Percentiles rank a stretch among this genome's conserved stretches.
Conservation (phyloP, 441 rosid genomes). For the Populus hybrid region DNA sequence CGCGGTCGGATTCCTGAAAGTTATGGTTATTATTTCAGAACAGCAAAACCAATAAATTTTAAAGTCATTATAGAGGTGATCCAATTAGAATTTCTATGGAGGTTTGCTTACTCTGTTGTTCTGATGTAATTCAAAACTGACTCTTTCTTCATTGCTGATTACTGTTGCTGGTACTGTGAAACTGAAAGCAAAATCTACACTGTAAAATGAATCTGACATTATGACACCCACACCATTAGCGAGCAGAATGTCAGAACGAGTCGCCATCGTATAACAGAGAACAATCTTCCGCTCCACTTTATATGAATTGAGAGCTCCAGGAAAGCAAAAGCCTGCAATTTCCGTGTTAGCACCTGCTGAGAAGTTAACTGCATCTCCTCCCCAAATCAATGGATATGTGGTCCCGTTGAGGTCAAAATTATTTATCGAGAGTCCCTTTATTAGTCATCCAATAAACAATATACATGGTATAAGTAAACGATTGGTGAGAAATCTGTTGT, state of each 20-base stretch:
- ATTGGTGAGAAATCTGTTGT: not conserved
- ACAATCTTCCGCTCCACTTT: conserved; percentile 57
- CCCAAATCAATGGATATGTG: conserved; percentile 41
- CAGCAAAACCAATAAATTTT: not conserved
- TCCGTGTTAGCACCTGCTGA: conserved; percentile 44
- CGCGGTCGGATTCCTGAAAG: conserved; percentile 58
- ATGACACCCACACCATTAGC: conserved; percentile 34
- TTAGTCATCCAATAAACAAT: not conserved
- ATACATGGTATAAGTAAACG: not conserved
- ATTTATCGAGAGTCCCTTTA: conserved; percentile 47
- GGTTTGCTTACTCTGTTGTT: conserved; percentile 48
- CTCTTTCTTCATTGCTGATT: conserved; percentile 49
- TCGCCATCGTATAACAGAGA: conserved; percentile 39
- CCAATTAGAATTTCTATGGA: not conserved
- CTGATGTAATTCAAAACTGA: conserved; percentile 52
- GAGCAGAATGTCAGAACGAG: conserved; percentile 14
- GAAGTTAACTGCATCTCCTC: conserved; percentile 56
- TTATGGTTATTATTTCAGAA: not conserved
- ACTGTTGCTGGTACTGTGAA: conserved; percentile 46
- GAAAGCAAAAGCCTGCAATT: conserved; percentile 27
- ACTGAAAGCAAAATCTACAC: conserved; percentile 28
- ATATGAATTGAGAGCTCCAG: conserved; percentile 43
- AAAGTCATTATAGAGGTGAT: not conserved
- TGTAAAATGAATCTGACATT: conserved; percentile 19
- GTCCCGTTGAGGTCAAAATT: conserved; percentile 32